Base-by-base conservation (phyloP, 2,329 filamentous ascomycete genomes). In the Penicillium thymicola region DNA sequence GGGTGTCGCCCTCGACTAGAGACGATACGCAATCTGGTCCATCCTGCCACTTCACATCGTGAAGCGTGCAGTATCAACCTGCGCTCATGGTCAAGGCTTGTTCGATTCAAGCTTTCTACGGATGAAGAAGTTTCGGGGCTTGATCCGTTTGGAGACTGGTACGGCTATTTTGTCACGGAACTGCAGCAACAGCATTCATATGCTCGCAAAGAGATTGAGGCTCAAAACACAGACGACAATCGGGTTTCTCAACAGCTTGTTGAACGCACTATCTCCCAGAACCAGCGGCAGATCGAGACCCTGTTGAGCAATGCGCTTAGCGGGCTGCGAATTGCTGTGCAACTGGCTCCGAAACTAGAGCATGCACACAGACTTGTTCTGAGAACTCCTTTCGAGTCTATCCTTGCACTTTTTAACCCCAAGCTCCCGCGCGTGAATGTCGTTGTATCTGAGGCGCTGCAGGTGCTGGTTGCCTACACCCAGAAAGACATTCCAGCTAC, bases 61-160 rank as follows among this genome's bases (percentile, higher is more conserved):
- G 82, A 85, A 71, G 83, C 82, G 5, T 86, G 83, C 68, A 80
- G 78, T 50, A 76, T 86, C 40, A 85, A 79, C 59, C 76, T 86
- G 6, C 78, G 78, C 40, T 76, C 83, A 27, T 87, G 84, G 84
- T 69, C 76, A n/a, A 80, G 80, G 59, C 73, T 87, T 21, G 72
- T 79, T 21, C 75, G 75, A n/a, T 86, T 82, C 60, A 84, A 86
- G 58, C 63, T 84, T 16, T 82, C 82, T 0, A 81, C 76, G 0
- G 62, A 77, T 7, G 82, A 85, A 64, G 72, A 79, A 16, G 64
- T 73, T 1, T 67, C 70, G 2, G 72, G 73, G 1, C 65, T 83
- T 5, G 72, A 76, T 36, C 75, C 78, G 1, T 81, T 87, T 58
- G 77, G 77, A 13, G 71, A 75, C 11, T 86, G 84, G 84, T 79